Base-by-base conservation (phyloP, 2,329 filamentous ascomycete species). In the Pyrenochaeta sp. region DNA sequence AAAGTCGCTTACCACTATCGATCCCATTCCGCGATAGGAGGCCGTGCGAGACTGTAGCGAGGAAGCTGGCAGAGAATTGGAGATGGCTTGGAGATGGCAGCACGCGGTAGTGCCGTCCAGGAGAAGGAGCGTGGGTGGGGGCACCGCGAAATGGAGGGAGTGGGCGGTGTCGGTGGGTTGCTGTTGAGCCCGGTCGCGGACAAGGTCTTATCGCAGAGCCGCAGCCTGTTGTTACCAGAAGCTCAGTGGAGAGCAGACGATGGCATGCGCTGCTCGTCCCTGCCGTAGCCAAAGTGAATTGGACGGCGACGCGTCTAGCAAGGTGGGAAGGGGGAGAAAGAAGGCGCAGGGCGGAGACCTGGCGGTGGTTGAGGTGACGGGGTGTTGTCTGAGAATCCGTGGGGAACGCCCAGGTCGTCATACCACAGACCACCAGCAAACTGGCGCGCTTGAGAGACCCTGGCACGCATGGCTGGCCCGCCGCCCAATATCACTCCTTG, bases 1-100 rank as follows among this genome's bases (percentile, higher is more conserved):
- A 80, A 87, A 87, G 81, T 94, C 91, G 78, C 80, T 81, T 67
- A 86, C 76, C 70, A 86, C 78, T 65, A 86, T 77, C 73, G 84
- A 85, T 79, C 83, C 83, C 85, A 87, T 87, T 74, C 80, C 84
- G 77, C 76, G 68, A 61, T 60, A 47, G 58, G 67, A 63, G 52
- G 49, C 50, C 36, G 49, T 21, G 51, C 43, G 56, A 44, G 43
- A 35, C 49, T 4, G 46, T 56, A 35, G 23, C 23, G 23, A 9
- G 9, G 23, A 9, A 43, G 23, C 37, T 39, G 15, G 37, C 42
- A 14, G 44, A 50, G 57, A n/a, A n/a, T 36, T 43, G 43, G 40
- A 15, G 33, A 32, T 21, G 23, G 29, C 35, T 21, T 49, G 50
- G 48, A 49, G 55, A 41, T 40, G 53, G 53, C 53, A 62, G 51